phyloP scores from a whole-genome alignment of 495 filamentous ascomycete genomes.

The Rhypophila decipiens region DNA sequence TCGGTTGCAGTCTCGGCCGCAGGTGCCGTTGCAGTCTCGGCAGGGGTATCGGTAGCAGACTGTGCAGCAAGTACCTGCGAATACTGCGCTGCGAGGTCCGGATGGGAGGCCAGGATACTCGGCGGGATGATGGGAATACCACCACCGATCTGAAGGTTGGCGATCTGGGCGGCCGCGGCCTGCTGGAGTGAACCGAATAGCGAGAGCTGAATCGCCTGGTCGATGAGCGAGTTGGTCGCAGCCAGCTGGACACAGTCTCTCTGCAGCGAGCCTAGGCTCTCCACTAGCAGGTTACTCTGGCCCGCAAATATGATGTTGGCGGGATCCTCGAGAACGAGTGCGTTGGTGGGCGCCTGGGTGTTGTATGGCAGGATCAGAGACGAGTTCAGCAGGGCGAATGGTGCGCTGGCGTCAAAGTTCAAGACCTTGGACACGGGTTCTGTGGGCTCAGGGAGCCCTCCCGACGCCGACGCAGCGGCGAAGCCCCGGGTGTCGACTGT shows the following conservation, averaged over 20 bases:
- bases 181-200: background rate
- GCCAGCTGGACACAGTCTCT: constrained; percentile 18
- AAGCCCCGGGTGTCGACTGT: background rate
- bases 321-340: constrained; percentile 28
- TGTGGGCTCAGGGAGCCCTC: too few relatives aligned
- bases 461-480: constrained; percentile 4
- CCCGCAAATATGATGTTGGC: constrained; percentile 28
- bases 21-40: too few relatives aligned
- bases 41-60: too few relatives aligned
- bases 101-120: background rate
- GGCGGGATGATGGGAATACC: background rate
- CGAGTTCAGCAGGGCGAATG: constrained; percentile 22
- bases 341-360: constrained; percentile 14
- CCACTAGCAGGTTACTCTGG: constrained; percentile 22
- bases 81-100: background rate
- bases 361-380: constrained; percentile 24
- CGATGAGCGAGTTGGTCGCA: background rate
- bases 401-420: constrained; percentile 10
- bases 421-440: too few relatives aligned
- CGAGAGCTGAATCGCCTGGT: background rate
- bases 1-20: too few relatives aligned
- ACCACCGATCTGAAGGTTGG: background rate
- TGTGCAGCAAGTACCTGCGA: too few relatives aligned
- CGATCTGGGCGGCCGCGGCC: background rate
- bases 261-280: constrained; percentile 21